phyloP scores from a whole-genome alignment of 805 yeast species.

The Sugiyamaella chiloensis region DNA sequence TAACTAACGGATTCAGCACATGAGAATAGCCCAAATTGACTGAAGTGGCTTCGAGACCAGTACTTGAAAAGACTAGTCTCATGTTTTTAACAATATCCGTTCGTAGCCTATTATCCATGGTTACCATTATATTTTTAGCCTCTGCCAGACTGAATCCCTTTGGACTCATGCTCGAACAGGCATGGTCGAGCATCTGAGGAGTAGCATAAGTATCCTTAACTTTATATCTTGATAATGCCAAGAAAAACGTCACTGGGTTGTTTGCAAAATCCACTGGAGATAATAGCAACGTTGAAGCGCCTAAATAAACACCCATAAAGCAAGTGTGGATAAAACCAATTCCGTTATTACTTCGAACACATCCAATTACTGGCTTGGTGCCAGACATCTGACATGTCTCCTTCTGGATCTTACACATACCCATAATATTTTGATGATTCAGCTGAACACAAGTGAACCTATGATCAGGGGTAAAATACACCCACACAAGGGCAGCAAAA shows the following conservation, averaged over 20 bases:
- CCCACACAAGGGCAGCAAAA: constrained; percentile 58
- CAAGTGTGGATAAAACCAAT: constrained; percentile 87
- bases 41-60: constrained; percentile 64
- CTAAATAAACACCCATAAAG: constrained; percentile 78
- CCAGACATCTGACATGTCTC: constrained; percentile 85
- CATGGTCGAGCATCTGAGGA: constrained; percentile 75
- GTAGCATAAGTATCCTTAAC: constrained; percentile 86
- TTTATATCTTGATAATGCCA: constrained; percentile 67
- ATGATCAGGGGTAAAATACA: constrained; percentile 70
- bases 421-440: constrained; percentile 62
- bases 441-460: constrained; percentile 52
- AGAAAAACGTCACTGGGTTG: constrained; percentile 68
- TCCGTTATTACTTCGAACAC: constrained; percentile 81
- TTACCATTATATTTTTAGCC: constrained; percentile 79
- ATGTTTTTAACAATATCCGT: constrained; percentile 52
- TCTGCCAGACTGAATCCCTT: constrained; percentile 58
- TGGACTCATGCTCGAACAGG: constrained; percentile 58
- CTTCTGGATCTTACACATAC: constrained; percentile 82
- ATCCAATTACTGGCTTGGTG: constrained; percentile 71
- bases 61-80: constrained; percentile 57
- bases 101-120: constrained; percentile 73
- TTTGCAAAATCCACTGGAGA: constrained; percentile 74
- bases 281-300: constrained; percentile 78
- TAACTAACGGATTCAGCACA: constrained; percentile 73
- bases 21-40: constrained; percentile 78